Conservation (phyloP, 768 basidiomycete species). For the Amanita jacksonii region DNA sequence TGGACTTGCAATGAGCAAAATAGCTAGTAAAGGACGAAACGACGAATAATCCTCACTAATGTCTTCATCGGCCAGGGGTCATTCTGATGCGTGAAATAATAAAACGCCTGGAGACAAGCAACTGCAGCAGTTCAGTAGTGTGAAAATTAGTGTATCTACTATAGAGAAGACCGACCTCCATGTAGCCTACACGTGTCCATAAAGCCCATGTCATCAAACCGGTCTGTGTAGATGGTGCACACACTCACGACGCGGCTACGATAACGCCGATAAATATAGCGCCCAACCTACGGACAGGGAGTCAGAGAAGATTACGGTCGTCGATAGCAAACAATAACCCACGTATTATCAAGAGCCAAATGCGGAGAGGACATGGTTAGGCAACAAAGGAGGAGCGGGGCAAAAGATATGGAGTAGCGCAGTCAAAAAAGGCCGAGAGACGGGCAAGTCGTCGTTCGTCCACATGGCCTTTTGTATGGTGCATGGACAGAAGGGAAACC, state of each 20-base stretch:
- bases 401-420: too few species aligned
- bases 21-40: background rate
- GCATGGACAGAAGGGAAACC: too few species aligned
- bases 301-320: background rate
- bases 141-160: background rate
- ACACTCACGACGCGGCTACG: constrained; percentile 35
- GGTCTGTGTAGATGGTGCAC: background rate
- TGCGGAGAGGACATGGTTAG: constrained; percentile 10
- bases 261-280: constrained; percentile 43
- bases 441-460: too few species aligned
- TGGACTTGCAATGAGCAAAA: constrained; percentile 13
- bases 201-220: background rate
- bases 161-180: constrained; percentile 36
- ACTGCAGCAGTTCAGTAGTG: constrained; percentile 22
- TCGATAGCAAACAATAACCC: constrained; percentile 9
- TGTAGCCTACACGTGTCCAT: constrained; percentile 29
- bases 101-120: constrained; percentile 45
- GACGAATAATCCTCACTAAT: constrained; percentile 30
- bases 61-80: constrained; percentile 40
- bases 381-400: background rate
- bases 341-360: constrained; percentile 25
- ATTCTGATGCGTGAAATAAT: constrained; percentile 41
- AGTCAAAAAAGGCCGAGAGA: too few species aligned
- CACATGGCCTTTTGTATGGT: too few species aligned
- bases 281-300: constrained; percentile 30